Evolutionary conservation across 805 yeast genomes (phyloP).

Genomic region (Hanseniaspora jakobsenii): DNA sequence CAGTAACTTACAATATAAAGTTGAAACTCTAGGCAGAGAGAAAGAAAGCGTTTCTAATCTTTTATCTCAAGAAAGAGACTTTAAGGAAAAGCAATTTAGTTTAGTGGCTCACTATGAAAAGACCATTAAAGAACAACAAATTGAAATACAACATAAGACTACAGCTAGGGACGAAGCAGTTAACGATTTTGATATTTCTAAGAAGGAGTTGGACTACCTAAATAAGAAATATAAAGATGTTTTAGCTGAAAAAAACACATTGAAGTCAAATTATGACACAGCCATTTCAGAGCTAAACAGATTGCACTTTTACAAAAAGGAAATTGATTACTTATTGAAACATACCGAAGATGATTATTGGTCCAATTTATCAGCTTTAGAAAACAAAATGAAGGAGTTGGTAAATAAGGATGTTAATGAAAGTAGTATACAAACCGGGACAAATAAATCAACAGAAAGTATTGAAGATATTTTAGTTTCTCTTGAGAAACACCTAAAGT

Average conservation of each 20-base stretch:
- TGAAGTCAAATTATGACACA: not conserved
- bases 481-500: constrained; percentile 10
- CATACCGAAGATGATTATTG: constrained; percentile 13
- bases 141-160: not conserved
- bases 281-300: not conserved
- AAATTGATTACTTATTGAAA: constrained; percentile 11
- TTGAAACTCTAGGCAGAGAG: constrained; percentile 1
- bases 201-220: not conserved
- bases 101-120: not conserved
- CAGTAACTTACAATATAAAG: not conserved
- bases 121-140: not conserved
- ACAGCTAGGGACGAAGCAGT: not conserved
- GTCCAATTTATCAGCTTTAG: constrained; percentile 7
- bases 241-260: not conserved
- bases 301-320: constrained; percentile 7
- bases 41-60: not conserved
- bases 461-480: constrained; percentile 5
- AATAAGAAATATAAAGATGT: not conserved
- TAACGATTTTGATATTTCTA: not conserved
- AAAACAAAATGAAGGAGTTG: constrained; percentile 5
- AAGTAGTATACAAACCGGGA: no score
- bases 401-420: not conserved
- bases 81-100: not conserved
- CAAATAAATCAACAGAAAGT: no score
- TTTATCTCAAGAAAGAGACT: not conserved